Conservation (phyloP, 331 rosid species). For the Malus hybrid region DNA sequence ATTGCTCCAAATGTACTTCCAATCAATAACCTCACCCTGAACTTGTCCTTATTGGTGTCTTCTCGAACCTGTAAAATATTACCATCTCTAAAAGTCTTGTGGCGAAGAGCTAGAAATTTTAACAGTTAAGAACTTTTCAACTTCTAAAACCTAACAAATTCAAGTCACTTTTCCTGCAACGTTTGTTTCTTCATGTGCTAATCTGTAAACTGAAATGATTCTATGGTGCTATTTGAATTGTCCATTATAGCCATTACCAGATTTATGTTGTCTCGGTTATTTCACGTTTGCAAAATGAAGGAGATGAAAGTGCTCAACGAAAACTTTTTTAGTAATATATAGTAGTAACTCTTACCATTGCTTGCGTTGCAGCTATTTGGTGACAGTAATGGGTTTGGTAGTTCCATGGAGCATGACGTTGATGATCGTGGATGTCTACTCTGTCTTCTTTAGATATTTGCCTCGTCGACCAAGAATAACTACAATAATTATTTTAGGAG, state of each 20-base stretch:
- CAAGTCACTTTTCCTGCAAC: neutral
- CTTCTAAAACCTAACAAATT: neutral
- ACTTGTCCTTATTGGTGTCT: neutral
- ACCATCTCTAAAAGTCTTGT: neutral
- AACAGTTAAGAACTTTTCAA: neutral
- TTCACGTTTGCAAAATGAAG: neutral
- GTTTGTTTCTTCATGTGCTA: neutral
- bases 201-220: neutral
- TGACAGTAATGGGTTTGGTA: slow-evolving; percentile 85
- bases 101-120: neutral
- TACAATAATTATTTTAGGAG: slow-evolving; percentile 46
- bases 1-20: neutral
- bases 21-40: neutral
- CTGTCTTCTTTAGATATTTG: slow-evolving; percentile 49
- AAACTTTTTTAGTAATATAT: neutral
- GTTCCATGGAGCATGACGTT: slow-evolving; percentile 91
- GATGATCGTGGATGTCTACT: slow-evolving; percentile 66
- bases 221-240: neutral
- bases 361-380: slow-evolving; percentile 63
- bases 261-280: neutral
- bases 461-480: slow-evolving; percentile 53
- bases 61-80: neutral
- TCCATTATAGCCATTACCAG: neutral
- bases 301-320: neutral
- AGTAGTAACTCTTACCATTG: slow-evolving; percentile 1